Evolutionary conservation across 2,329 filamentous ascomycete species (phyloP), one percentile per base, ranked within the genome.

Genomic region (Epicoccum nigrum): DNA sequence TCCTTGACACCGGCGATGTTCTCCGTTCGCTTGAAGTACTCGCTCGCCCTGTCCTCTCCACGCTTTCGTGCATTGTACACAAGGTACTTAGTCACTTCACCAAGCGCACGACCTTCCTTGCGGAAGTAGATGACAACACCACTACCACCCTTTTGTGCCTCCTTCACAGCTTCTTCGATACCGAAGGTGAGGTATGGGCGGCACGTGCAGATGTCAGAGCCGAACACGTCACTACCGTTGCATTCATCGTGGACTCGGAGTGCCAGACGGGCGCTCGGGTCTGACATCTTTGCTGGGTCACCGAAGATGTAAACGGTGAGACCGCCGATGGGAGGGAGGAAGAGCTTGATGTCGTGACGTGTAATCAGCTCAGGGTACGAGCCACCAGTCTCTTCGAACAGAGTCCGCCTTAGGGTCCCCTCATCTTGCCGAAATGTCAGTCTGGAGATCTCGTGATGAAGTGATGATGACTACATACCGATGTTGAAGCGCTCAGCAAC

Each of bases 101-200:
- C 94, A 6, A 97, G 79, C 30, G 93, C 94, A 62, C 94, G 85
- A 25, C 94, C 94, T 78, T 99, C 94, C 74, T 99, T 99, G 62
- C 94, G 86, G 84, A 97, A 99, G 74, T 99, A 99, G 71, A 97
- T 97, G 45, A 97, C 94, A 17, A 97, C 91, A 49, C 93, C 93
- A 63, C 88, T 93, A 39, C 93, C 93, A 45, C 93, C 93, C 49
- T 89, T 91, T 72, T 97, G 94, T 9, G 94, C 94, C 76, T 97
- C 92, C 69, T 95, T 96, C 63, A 99, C 93, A 11, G 94, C 94
- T 75, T 99, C 94, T 68, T 96, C 92, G 55, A 99, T 95, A 55
- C 94, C 94, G 71, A 95, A 97, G 68, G 96, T 95, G 50, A 97
- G 85, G 72, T 97, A 97, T 13, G 94, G 94, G 49, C 90, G 84